These are phyloP conservation scores for Xylariales sp. DNA, from an alignment of 2,329 filamentous ascomycete species.

Conservation along the genomic window DNA sequence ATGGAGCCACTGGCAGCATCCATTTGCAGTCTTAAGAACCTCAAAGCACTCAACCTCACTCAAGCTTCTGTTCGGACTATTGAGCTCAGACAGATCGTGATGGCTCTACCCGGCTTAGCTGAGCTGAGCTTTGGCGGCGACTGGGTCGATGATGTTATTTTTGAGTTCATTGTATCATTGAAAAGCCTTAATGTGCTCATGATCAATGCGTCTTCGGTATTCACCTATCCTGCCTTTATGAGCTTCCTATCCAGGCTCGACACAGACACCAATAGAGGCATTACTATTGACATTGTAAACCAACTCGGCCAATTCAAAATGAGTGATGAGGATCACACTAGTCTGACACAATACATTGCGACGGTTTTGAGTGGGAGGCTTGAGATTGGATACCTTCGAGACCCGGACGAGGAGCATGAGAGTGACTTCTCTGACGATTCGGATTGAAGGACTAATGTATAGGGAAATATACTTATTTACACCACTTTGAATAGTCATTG, in stretches of 20 bases:
- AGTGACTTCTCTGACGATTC: conserved; percentile 26
- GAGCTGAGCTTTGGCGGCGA: conserved; percentile 54
- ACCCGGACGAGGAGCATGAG: conserved; percentile 31
- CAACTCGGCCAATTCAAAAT: conserved; percentile 25
- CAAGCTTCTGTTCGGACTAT: conserved; percentile 43
- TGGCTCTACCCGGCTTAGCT: conserved; percentile 43
- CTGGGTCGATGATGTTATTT: conserved; percentile 42
- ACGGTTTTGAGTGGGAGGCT: conserved; percentile 25
- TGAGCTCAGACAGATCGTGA: conserved; percentile 44
- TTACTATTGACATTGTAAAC: conserved; percentile 28
- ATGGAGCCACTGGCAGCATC: conserved; percentile 26
- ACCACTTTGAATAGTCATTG: no score
- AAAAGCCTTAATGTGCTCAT: conserved; percentile 45
- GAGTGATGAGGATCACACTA: conserved; percentile 16
- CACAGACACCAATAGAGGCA: conserved; percentile 18
- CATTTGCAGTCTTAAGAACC: conserved; percentile 44
- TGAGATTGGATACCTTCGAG: conserved; percentile 24
- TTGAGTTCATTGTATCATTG: conserved; percentile 30
- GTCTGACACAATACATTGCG: conserved; percentile 18
- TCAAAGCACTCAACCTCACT: conserved; percentile 49
- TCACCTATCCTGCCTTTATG: conserved; percentile 47
- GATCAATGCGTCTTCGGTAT: conserved; percentile 50
- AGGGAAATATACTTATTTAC: no score
- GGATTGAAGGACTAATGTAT: no score
- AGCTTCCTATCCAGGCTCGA: conserved; percentile 32